Evolutionary conservation across 1,139 yeast species (phyloP), one percentile per base, ranked within the genome.

Genomic region (Debaryomyces singareniensis): DNA sequence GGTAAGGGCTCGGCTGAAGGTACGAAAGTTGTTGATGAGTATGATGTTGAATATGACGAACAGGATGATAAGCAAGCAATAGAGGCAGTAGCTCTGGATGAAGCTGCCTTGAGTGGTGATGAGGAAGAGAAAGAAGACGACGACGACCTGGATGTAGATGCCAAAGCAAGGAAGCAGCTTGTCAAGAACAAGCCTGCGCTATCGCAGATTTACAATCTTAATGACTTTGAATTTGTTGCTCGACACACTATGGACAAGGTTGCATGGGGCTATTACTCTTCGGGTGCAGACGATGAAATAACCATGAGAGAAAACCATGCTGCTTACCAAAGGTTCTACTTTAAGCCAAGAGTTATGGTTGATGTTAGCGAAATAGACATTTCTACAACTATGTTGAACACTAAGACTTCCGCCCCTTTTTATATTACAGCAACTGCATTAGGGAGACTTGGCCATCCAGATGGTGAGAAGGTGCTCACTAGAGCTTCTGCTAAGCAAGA

Each of bases 281-380:
- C 93, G 23, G 97, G 94, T 5, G 72, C 94, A 26, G 96, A 89
- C 53, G 97, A 89, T 54, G 97, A 89, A 58, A 76, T 89, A 42
- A 73, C 95, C 2, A 55, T 85, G 51, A 70, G 97, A 41, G 95
- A 87, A 49, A 89, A 89, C 58, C 96, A 87, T 51, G 67, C 78
- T 36, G 89, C 95, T 3, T 89, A 76, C 58, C 95, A 85, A 45
- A 68, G 94, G 32, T 71, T 87, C 31, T 86, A 81, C 60, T 89
- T 89, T 67, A 78, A 80, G 41, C 97, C 97, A 14, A 67, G 74
- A 35, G 67, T 87, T 9, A 63, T 89, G 37, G 84, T 86, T 6
- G 89, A 85, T 49, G 95, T 82, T 11, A 53, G 64, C 7, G 39
- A 57, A 20, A 53, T 63, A 29, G 67, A 63, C 36, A 38, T 55